Conservation (phyloP, 148 eudicot species). For the Silene latifolia region DNA sequence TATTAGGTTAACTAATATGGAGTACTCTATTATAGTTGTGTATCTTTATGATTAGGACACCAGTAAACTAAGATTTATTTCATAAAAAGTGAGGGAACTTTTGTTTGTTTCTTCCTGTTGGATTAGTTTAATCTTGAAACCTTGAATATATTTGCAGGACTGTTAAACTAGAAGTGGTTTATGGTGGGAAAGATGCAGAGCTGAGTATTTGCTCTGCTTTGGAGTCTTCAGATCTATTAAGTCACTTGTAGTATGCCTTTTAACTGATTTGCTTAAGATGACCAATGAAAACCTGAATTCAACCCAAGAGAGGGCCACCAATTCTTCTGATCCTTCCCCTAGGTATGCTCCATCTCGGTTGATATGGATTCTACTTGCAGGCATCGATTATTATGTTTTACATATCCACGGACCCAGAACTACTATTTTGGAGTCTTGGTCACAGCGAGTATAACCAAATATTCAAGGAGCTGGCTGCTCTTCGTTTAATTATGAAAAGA, state of each 20-base stretch:
- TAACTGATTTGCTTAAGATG: conserved; percentile 53
- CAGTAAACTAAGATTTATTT: conserved; percentile 33
- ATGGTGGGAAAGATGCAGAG: conserved; percentile 12
- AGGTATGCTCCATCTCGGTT: conserved; percentile 43
- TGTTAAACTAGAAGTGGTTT: conserved; percentile 11
- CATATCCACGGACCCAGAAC: too few relatives aligned
- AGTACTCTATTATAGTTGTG: conserved; percentile 37
- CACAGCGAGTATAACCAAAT: too few relatives aligned
- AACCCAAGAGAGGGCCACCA: conserved; percentile 40
- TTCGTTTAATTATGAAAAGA: neutral
- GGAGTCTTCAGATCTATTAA: conserved; percentile 18
- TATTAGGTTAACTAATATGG: conserved; percentile 52
- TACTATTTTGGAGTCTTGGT: too few relatives aligned
- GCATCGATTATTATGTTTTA: too few relatives aligned
- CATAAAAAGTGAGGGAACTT: too few relatives aligned
- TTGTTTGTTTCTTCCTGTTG: neutral
- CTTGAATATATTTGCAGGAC: conserved; percentile 24
- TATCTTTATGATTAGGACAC: conserved; percentile 74
- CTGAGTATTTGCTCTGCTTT: conserved; percentile 16
- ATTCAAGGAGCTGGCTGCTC: too few relatives aligned
- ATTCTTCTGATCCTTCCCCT: conserved; percentile 42
- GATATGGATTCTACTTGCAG: neutral
- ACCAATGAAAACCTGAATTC: conserved; percentile 48
- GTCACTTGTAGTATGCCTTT: conserved; percentile 52
- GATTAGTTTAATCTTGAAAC: neutral